Evolutionary conservation across 2,329 filamentous ascomycete species (phyloP).

Genomic region (Nannizziopsis arthrosporioides): DNA sequence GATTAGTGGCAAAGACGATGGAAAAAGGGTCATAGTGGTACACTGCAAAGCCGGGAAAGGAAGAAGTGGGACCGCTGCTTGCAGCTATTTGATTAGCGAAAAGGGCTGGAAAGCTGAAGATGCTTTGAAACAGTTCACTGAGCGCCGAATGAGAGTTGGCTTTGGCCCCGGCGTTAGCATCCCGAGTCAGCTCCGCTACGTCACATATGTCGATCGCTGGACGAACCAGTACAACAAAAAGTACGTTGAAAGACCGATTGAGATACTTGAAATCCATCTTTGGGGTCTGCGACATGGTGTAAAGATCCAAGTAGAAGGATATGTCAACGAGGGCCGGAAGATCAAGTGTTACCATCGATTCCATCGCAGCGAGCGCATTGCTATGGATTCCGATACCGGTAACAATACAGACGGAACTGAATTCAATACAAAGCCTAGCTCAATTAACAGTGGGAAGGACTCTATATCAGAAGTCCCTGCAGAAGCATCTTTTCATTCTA

Average conservation of each 20-base stretch:
- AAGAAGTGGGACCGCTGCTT: slow-evolving; percentile 74
- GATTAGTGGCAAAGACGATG: slow-evolving; percentile 42
- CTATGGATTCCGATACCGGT: slow-evolving; percentile 39
- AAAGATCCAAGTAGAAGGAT: slow-evolving; percentile 76
- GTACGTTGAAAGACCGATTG: slow-evolving; percentile 71
- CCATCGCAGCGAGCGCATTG: slow-evolving; percentile 52
- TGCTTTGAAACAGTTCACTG: slow-evolving; percentile 59
- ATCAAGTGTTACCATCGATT: slow-evolving; percentile 81
- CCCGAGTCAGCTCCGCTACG: slow-evolving; percentile 77
- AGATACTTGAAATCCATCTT: slow-evolving; percentile 77
- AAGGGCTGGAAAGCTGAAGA: slow-evolving; percentile 58
- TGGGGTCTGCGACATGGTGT: slow-evolving; percentile 84
- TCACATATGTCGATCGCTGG: slow-evolving; percentile 84
- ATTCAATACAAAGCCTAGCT: slow-evolving; percentile 25
- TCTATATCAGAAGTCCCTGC: not conserved
- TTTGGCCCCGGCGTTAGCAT: slow-evolving; percentile 89
- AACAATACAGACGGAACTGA: slow-evolving; percentile 28
- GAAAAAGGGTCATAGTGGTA: slow-evolving; percentile 65
- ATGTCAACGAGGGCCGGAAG: slow-evolving; percentile 73
- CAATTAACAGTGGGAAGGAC: not conserved
- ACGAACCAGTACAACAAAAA: slow-evolving; percentile 56
- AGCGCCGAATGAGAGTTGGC: slow-evolving; percentile 73
- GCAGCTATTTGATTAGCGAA: slow-evolving; percentile 81
- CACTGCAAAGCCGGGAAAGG: slow-evolving; percentile 98
- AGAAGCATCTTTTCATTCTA: slow-evolving; percentile 10